A percentile compares a stretch with the other conserved stretches of the same genome.
Conservation (phyloP, 208 protist species). For the Trypanosoma grayi region DNA sequence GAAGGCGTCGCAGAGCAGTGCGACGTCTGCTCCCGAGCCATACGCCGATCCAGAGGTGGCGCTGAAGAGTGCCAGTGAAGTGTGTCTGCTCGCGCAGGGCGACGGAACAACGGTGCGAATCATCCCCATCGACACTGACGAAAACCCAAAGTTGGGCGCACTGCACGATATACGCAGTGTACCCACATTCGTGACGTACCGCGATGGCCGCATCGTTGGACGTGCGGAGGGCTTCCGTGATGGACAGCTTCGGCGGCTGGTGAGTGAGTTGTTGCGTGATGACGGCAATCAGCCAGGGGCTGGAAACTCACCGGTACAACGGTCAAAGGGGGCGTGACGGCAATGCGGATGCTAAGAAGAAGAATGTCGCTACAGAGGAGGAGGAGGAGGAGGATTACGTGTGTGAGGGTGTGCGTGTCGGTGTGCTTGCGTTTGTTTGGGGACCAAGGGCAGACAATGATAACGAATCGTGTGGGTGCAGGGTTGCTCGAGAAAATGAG, state of each 20-base stretch:
- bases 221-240: conserved; percentile 66
- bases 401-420: not conserved
- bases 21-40: not conserved
- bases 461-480: too few relatives aligned
- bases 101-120: conserved; percentile 24
- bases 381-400: too few relatives aligned
- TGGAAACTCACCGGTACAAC: not conserved
- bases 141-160: conserved; percentile 59
- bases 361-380: too few relatives aligned
- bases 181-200: conserved; percentile 84
- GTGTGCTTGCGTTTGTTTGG: not conserved
- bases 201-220: conserved; percentile 59
- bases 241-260: conserved; percentile 50
- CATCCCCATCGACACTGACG: conserved; percentile 80
- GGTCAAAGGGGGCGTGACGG: not conserved
- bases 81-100: conserved; percentile 27
- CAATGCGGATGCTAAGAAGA: too few relatives aligned
- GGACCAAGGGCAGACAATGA: too few relatives aligned
- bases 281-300: not conserved
- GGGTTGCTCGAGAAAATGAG: too few relatives aligned
- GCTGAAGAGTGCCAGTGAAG: not conserved
- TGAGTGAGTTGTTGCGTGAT: conserved; percentile 21
- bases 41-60: not conserved
- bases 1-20: too few relatives aligned
- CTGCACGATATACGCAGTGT: conserved; percentile 84